These are phyloP conservation scores for Lactarius trivialis DNA, from an alignment of 768 basidiomycete genomes.

Conservation along the genomic window DNA sequence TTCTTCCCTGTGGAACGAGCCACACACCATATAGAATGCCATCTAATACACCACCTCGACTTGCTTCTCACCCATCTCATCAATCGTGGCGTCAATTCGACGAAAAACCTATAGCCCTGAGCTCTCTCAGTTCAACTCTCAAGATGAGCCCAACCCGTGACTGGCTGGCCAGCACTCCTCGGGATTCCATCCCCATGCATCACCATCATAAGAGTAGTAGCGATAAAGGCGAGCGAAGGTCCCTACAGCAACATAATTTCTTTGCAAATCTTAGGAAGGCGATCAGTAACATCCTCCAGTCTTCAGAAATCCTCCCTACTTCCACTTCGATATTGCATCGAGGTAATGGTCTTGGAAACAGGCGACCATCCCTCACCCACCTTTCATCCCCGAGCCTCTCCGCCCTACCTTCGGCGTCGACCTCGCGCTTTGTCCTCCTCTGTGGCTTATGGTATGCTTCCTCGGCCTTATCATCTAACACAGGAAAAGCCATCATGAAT, in stretches of 20 bases:
- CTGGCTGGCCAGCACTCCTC: conserved; percentile 18
- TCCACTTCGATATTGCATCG: conserved; percentile 7
- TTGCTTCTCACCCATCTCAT: conserved; percentile 9
- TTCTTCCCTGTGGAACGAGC: not conserved
- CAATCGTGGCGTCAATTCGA: conserved; percentile 19
- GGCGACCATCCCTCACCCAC: conserved; percentile 1
- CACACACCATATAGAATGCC: not conserved
- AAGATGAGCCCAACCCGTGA: conserved; percentile 9
- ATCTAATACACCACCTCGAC: conserved; percentile 13
- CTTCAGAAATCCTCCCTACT: conserved; percentile 11
- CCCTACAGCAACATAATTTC: not conserved
- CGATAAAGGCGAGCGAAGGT: conserved; percentile 3
- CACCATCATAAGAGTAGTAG: not conserved
- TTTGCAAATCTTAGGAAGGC: conserved; percentile 5
- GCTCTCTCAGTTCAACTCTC: conserved; percentile 21
- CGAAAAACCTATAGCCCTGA: conserved; percentile 13
- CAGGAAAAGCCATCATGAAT: conserved; percentile 90
- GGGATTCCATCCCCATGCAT: conserved; percentile 10
- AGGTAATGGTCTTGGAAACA: not conserved
- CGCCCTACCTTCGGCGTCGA: conserved; percentile 28
- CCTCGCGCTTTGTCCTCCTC: conserved; percentile 61
- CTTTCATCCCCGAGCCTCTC: conserved; percentile 2
- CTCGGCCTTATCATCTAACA: conserved; percentile 92
- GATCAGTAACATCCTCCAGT: conserved; percentile 11
- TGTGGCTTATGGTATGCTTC: conserved; percentile 91